Conservation (phyloP, 805 yeast species). For the Naumovozyma baii region DNA sequence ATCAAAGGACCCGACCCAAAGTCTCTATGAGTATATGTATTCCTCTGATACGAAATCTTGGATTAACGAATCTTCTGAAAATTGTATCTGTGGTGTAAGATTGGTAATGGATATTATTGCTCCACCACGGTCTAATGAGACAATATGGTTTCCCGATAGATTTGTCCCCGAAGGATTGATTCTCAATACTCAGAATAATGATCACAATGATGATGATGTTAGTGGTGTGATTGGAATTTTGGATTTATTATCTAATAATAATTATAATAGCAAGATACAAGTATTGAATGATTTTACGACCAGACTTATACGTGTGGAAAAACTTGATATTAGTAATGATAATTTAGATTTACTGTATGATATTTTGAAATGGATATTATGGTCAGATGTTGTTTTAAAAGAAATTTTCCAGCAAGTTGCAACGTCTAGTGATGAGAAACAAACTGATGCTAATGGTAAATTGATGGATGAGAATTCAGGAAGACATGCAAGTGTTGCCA, state of each 20-base stretch:
- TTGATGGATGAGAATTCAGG: background rate
- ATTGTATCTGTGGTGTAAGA: constrained; percentile 19
- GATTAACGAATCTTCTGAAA: constrained; percentile 24
- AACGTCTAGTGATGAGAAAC: background rate
- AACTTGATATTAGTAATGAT: constrained; percentile 26
- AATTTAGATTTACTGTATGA: constrained; percentile 21
- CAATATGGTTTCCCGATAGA: constrained; percentile 20
- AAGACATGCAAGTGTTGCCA: background rate
- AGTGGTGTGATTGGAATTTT: background rate
- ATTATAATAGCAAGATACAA: constrained; percentile 7
- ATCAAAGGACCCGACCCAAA: constrained; percentile 15
- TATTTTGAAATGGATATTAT: constrained; percentile 24
- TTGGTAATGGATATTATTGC: constrained; percentile 18
- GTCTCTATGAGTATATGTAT: constrained; percentile 23
- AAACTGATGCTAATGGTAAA: background rate
- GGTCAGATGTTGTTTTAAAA: constrained; percentile 20
- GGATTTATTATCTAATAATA: background rate
- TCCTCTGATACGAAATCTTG: constrained; percentile 16
- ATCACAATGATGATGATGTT: background rate
- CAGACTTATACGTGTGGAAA: constrained; percentile 14
- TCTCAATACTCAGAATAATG: constrained; percentile 20
- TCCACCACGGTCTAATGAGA: background rate
- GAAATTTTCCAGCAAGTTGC: constrained; percentile 5
- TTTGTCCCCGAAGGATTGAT: constrained; percentile 18
- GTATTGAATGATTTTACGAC: constrained; percentile 26